Evolutionary conservation across 2,329 filamentous ascomycete species (phyloP).

Genomic region (Aspergillus sergii): DNA sequence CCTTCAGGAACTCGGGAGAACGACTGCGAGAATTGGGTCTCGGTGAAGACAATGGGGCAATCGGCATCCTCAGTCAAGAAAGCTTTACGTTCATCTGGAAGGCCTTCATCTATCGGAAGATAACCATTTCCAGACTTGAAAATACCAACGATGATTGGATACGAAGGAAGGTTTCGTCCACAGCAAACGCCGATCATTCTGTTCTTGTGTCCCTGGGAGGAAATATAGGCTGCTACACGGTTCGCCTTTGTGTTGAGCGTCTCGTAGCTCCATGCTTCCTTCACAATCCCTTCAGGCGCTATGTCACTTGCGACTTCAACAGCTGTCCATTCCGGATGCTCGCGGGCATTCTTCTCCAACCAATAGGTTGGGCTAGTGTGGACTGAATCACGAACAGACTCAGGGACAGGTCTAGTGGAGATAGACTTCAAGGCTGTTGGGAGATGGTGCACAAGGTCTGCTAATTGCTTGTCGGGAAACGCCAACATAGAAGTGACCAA

Average conservation of each 20-base stretch:
- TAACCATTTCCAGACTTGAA: constrained; percentile 39
- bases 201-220: constrained; percentile 23
- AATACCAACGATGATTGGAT: constrained; percentile 34
- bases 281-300: constrained; percentile 20
- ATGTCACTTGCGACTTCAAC: constrained; percentile 32
- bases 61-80: constrained; percentile 33
- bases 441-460: constrained; percentile 26
- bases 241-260: constrained; percentile 27
- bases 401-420: constrained; percentile 22
- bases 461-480: constrained; percentile 28
- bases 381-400: constrained; percentile 21
- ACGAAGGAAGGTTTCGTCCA: constrained; percentile 29
- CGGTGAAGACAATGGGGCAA: constrained; percentile 34
- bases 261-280: constrained; percentile 29
- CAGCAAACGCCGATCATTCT: constrained; percentile 33
- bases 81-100: constrained; percentile 32
- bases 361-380: constrained; percentile 30
- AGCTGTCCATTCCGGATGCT: constrained; percentile 32
- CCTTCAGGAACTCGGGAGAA: constrained; percentile 21
- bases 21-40: constrained; percentile 17
- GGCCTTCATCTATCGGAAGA: constrained; percentile 37
- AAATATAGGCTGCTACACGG: constrained; percentile 29
- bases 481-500: constrained; percentile 31
- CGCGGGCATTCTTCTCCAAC: constrained; percentile 29
- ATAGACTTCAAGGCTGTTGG: constrained; percentile 27